Evolutionary conservation across 345 rosid genomes (phyloP).

Genomic region (Euphorbia pulcherrima): DNA sequence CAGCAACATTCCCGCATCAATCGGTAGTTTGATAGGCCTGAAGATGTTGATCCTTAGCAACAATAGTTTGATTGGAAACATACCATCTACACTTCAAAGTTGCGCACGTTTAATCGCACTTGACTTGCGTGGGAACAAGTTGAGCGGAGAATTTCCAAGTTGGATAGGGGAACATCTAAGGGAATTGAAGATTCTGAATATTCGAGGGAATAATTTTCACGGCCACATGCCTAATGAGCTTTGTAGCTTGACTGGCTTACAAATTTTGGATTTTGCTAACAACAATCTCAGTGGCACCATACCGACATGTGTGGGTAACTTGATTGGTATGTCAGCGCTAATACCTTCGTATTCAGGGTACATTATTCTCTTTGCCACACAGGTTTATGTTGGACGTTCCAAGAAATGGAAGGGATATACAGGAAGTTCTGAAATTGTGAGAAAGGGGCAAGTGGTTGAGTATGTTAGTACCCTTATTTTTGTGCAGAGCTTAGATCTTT

Average conservation of each 20-base stretch:
- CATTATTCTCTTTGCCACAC: too few species aligned
- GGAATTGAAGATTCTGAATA: not conserved
- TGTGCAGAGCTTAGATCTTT: slow-evolving; percentile 22
- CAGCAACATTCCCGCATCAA: slow-evolving; percentile 24
- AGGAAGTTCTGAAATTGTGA: slow-evolving; percentile 20
- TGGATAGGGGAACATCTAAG: not conserved
- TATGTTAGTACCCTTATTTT: slow-evolving; percentile 22
- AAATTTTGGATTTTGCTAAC: too few species aligned
- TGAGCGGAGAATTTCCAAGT: not conserved
- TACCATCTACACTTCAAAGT: not conserved
- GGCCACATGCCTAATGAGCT: too few species aligned
- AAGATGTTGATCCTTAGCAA: slow-evolving; percentile 20
- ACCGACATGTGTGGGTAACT: too few species aligned
- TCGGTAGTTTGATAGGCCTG: slow-evolving; percentile 12
- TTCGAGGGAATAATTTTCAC: too few species aligned
- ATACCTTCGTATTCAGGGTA: too few species aligned
- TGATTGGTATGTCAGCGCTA: not conserved
- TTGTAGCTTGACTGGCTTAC: too few species aligned
- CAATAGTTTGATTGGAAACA: slow-evolving; percentile 5
- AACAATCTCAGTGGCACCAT: too few species aligned
- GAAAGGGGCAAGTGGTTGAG: slow-evolving; percentile 22
- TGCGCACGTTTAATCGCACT: not conserved
- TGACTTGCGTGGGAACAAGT: not conserved
- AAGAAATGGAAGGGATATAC: too few species aligned
- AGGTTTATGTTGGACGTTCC: too few species aligned